phyloP scores from a whole-genome alignment of 352 stramenopile species.

The Phytophthora ohioensis region DNA sequence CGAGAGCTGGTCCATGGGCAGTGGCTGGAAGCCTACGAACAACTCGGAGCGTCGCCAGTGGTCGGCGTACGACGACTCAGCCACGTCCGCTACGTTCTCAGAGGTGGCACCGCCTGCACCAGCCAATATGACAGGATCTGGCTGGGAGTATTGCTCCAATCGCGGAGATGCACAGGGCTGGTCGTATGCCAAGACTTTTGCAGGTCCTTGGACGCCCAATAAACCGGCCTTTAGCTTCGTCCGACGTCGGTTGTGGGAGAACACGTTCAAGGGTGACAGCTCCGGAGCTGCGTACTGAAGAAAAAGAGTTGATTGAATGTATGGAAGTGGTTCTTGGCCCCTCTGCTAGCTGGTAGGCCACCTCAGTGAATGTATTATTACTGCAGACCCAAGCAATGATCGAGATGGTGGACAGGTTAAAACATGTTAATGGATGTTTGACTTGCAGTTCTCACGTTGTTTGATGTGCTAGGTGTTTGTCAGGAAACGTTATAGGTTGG shows the following conservation, averaged over 20 bases:
- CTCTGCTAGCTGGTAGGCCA: constrained; percentile 4
- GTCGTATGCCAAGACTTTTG: constrained; percentile 72
- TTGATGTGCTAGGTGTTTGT: constrained; percentile 2
- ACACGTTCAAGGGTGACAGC: constrained; percentile 50
- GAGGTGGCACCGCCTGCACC: constrained; percentile 53
- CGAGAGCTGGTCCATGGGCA: constrained; percentile 60
- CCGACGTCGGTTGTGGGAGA: constrained; percentile 77
- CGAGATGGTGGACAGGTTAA: background rate
- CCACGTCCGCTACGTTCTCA: constrained; percentile 56
- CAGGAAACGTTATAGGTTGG: background rate
- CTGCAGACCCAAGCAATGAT: constrained; percentile 15
- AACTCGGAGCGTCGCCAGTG: constrained; percentile 58
- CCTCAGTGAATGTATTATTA: constrained; percentile 26
- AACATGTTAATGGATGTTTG: background rate
- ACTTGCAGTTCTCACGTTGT: background rate
- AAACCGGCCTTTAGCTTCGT: constrained; percentile 67
- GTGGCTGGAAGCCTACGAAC: constrained; percentile 59
- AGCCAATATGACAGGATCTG: constrained; percentile 44
- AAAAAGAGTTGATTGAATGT: constrained; percentile 13
- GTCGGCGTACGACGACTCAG: constrained; percentile 59
- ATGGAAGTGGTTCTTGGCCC: constrained; percentile 14
- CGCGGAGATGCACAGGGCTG: constrained; percentile 67
- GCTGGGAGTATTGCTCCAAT: constrained; percentile 64
- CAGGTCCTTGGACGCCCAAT: constrained; percentile 61
- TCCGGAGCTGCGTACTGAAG: constrained; percentile 37